Base-by-base conservation (phyloP, 169 alveolate genomes). In the Besnoitia besnoiti region DNA sequence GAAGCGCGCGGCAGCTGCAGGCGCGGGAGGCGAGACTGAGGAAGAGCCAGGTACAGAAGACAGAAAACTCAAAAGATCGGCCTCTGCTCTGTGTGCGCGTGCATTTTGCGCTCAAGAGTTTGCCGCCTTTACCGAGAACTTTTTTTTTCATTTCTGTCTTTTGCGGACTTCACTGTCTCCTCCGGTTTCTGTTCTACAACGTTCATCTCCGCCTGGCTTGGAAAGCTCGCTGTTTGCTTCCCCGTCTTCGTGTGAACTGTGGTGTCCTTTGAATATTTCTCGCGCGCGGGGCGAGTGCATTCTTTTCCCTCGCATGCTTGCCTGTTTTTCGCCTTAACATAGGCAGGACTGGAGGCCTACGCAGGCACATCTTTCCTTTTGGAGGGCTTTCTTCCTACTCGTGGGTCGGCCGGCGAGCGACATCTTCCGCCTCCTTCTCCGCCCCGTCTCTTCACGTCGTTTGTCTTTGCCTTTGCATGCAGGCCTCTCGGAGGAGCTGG, bases 1-100 rank as follows among this genome's bases (percentile, higher is more conserved):
- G 80, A 95, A 97, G 76, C 73, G 95, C 35, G 93, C 94, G 76
- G 95, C 96, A 67, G 93, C 95, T n/a, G 90, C 94, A 73, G 95
- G 93, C 37, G 95, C 93, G 40, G 97, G 92, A 75, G 90, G 93
- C 39, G 95, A 95, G 27, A 94, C 93, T 33, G 97, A 95, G n/a
- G 87, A 77, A 77, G 87, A 77, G 30, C 87, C 87, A 2, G 87
- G 87, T 77, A n/a, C n/a, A 73, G 82, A 30, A 73, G 82, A 10
- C 39, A n/a, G n/a, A 33, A 24, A 37, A 3, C 3, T 1, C n/a
- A 73, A 73, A 73, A 51, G n/a, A n/a, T n/a, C n/a, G n/a, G n/a
- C n/a, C n/a, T n/a, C n/a, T n/a, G n/a, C n/a, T n/a, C n/a, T n/a
- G n/a, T n/a, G n/a, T n/a, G n/a, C n/a, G n/a, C n/a, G n/a, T n/a